A percentile compares a stretch with the other conserved stretches of the same genome.
These are phyloP conservation scores for Leccinum pseudoinsigne DNA, from an alignment of 1,284 basidiomycete genomes.

Conservation along the genomic window DNA sequence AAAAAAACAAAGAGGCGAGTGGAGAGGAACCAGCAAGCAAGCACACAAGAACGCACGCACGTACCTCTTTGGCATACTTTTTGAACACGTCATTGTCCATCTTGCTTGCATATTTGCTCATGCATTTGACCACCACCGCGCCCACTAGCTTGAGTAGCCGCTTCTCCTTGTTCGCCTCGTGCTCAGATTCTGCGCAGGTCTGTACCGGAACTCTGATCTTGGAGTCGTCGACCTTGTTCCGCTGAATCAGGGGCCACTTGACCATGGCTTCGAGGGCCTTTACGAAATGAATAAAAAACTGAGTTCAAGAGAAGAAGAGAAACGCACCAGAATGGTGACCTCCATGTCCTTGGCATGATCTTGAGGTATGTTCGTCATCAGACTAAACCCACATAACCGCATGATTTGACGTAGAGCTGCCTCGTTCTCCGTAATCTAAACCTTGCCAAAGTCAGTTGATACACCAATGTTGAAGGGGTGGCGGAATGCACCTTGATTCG, in stretches of 20 bases:
- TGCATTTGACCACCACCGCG: conserved; percentile 85
- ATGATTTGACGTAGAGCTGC: conserved; percentile 83
- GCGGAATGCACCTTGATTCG: conserved; percentile 71
- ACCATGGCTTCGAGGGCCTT: conserved; percentile 77
- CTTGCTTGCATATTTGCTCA: conserved; percentile 85
- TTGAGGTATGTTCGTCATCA: conserved; percentile 88
- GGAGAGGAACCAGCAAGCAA: conserved; percentile 2
- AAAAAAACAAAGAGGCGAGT: not conserved
- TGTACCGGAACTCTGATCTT: conserved; percentile 73
- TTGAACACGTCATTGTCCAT: conserved; percentile 91
- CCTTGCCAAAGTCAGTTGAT: not conserved
- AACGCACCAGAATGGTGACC: conserved; percentile 64
- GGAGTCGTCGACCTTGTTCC: conserved; percentile 94
- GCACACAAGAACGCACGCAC: conserved; percentile 22
- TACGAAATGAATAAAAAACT: not conserved
- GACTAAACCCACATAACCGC: conserved; percentile 91
- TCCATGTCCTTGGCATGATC: conserved; percentile 79
- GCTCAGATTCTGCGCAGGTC: conserved; percentile 50
- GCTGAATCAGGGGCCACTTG: conserved; percentile 82
- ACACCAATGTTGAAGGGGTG: not conserved
- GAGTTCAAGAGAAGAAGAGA: not conserved
- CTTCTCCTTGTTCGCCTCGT: conserved; percentile 77
- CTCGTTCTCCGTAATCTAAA: conserved; percentile 83
- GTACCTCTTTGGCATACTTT: conserved; percentile 92
- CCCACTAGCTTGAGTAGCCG: conserved; percentile 83